Base-by-base conservation (phyloP, 805 yeast species). In the Candida suzukii region DNA sequence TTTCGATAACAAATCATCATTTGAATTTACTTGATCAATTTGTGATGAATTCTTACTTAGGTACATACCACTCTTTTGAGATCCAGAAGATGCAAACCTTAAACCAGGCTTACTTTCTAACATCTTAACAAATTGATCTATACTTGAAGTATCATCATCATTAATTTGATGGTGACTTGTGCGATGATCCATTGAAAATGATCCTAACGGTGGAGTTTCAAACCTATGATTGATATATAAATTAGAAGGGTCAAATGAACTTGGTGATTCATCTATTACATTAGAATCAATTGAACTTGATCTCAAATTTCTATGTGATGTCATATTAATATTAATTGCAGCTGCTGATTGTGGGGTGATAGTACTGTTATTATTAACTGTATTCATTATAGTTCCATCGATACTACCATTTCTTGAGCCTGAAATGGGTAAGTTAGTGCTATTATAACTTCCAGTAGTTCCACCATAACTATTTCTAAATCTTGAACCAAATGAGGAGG, bases 401-500 rank as follows among this genome's bases (percentile, higher is more conserved):
- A 58, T 29, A 45, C 63, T 58, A 41, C 54, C 54, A 39, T 60
- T 47, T 21, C 64, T 45, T 21, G 58, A 49, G 9, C 51, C 43
- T 2, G 37, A 34, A 5, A 52, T 45, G 11, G 37, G 18, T 7
- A 22, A 24, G 18, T 21, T 34, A 5, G 14, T 58, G 41, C 62
- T 43, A 22, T 56, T 47, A 17, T 25, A 19, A 19, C 21, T 16
- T 26, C 49, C 50, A 39, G n/a, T n/a, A n/a, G 56, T 46, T 22
- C 63, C 43, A 22, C 57, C 48, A 35, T 25, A 19, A 19, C 21
- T 16, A 18, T 47, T 49, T 42, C 56, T 52, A 35, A 58, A 50
- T 38, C 85, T 64, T n/a, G 80, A 78, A 0, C 86, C 85, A 58
- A 82, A 82, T 0, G 90, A 80, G 1, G 91, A 78, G 2, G 86